A percentile compares a stretch with the other conserved stretches of the same genome.
phyloP scores from a whole-genome alignment of 768 basidiomycete genomes.

The Amanita muscaria region DNA sequence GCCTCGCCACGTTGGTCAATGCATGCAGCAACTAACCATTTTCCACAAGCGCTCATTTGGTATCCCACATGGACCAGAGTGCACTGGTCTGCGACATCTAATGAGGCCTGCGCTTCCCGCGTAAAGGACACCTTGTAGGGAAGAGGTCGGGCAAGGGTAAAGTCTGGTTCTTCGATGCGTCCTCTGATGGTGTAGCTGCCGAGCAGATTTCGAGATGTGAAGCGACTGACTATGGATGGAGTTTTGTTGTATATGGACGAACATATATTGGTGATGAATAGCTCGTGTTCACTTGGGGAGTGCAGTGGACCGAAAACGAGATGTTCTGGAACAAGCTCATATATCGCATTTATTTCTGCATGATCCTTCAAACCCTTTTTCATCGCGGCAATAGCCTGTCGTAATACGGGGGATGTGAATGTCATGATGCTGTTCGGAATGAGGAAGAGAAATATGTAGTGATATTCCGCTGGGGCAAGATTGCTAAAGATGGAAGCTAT shows the following conservation, averaged over 20 bases:
- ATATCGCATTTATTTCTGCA: slow-evolving; percentile 43
- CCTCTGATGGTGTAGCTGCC: slow-evolving; percentile 28
- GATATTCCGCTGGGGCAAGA: slow-evolving; percentile 28
- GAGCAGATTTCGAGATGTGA: slow-evolving; percentile 43
- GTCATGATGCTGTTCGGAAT: slow-evolving; percentile 53
- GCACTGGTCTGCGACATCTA: slow-evolving; percentile 36
- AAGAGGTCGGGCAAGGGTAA: slow-evolving; percentile 48
- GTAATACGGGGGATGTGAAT: slow-evolving; percentile 56
- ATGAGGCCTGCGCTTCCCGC: slow-evolving; percentile 26
- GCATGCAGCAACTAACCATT: slow-evolving; percentile 71
- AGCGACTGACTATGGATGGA: slow-evolving; percentile 47
- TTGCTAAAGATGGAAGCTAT: slow-evolving; percentile 42
- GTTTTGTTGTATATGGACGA: slow-evolving; percentile 68
- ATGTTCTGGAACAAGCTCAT: slow-evolving; percentile 70
- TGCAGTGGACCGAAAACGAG: slow-evolving; percentile 41
- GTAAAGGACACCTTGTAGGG: slow-evolving; percentile 29
- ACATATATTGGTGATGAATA: slow-evolving; percentile 43
- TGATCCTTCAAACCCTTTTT: slow-evolving; percentile 46
- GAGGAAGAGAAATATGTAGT: slow-evolving; percentile 61
- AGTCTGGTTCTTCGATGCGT: slow-evolving; percentile 58
- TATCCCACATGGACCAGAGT: slow-evolving; percentile 76
- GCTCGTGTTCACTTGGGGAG: slow-evolving; percentile 31
- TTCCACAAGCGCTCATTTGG: slow-evolving; percentile 50
- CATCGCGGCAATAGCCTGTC: slow-evolving; percentile 56
- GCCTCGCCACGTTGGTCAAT: slow-evolving; percentile 75